Evolutionary conservation across 352 stramenopile genomes (phyloP), one percentile per base, ranked within the genome.

Genomic region (Phytophthora europaea): DNA sequence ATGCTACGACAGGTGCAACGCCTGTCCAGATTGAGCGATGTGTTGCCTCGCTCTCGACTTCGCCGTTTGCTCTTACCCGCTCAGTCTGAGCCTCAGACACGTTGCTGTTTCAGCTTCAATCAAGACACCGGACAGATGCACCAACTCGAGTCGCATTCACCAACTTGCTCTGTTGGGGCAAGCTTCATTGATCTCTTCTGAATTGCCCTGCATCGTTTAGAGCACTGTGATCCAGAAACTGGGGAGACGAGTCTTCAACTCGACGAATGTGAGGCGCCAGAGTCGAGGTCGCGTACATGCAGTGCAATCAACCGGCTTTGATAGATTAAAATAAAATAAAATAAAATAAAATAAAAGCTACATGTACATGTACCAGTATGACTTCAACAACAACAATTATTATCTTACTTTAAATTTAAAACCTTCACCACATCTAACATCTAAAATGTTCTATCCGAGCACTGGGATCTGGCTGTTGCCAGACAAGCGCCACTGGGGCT

Each of bases 401-500:
- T 59, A 47, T 23, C 57, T 65, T 66, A 60, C 47, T 53, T 53
- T 16, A 53, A 28, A 53, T 16, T 51, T 20, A 8, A 20, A 51
- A 12, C 45, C 16, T 59, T 53, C 51, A 65, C 52, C 28, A 64
- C 38, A 48, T 61, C 22, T 9, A 62, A 67, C 33, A 50, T 28
- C n/a, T 23, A 38, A 12, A 56, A 13, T 0, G 16, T 23, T 22
- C 51, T 72, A 61, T 40, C 65, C 65, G 18, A 69, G 38, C 53
- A 73, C 66, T 18, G 66, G 66, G 33, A 73, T 72, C 52, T 72
- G 65, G 28, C 65, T 67, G 47, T 52, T 67, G 36, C 65, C 57
- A 23, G 65, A 72, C 57, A 62, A 15, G 20, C 58, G 57, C 65
- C 57, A 67, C 18, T 69, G 38, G 4, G 15, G n/a, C 13, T 45